These are phyloP conservation scores for Phaeolepiota aurea DNA, from an alignment of 768 basidiomycete species.

Conservation along the genomic window DNA sequence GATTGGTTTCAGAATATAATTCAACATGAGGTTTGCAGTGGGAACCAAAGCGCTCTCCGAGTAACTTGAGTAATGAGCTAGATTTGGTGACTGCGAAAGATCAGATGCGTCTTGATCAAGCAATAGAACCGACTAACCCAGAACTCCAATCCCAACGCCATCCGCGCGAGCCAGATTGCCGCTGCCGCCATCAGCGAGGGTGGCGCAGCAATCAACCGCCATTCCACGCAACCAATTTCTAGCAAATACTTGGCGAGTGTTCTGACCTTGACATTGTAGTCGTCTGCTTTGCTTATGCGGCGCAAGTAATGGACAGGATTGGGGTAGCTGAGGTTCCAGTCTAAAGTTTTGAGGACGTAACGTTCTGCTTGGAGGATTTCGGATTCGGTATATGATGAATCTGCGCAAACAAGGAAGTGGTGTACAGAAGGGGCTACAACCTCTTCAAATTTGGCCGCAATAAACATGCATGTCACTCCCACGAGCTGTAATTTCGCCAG, in stretches of 20 bases:
- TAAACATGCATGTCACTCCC: constrained; percentile 88
- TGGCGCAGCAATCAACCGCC: constrained; percentile 71
- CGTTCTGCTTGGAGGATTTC: constrained; percentile 64
- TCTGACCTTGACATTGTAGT: constrained; percentile 86
- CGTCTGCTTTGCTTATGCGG: constrained; percentile 92
- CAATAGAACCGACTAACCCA: constrained; percentile 66
- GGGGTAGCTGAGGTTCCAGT: constrained; percentile 89
- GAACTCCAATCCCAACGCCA: constrained; percentile 72
- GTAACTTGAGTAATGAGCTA: constrained; percentile 94
- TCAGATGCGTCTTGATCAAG: too few relatives aligned
- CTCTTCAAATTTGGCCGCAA: constrained; percentile 95
- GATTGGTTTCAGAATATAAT: constrained; percentile 77
- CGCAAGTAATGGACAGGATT: constrained; percentile 93
- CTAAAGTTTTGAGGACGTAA: constrained; percentile 87
- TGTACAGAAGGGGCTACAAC: constrained; percentile 83
- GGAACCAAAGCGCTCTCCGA: constrained; percentile 77
- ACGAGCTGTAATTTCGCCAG: constrained; percentile 93
- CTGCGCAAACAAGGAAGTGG: constrained; percentile 85
- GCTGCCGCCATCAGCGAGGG: constrained; percentile 88
- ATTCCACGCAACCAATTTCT: constrained; percentile 87
- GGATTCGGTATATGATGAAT: constrained; percentile 81
- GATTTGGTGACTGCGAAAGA: constrained; percentile 55
- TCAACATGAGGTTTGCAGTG: constrained; percentile 87
- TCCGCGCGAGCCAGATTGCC: constrained; percentile 80
- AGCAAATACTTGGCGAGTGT: constrained; percentile 92